A percentile compares a stretch with the other conserved stretches of the same genome.
Conservation (phyloP, 192 early-diverging fungal genomes). For the Rhizophagus sp. region DNA sequence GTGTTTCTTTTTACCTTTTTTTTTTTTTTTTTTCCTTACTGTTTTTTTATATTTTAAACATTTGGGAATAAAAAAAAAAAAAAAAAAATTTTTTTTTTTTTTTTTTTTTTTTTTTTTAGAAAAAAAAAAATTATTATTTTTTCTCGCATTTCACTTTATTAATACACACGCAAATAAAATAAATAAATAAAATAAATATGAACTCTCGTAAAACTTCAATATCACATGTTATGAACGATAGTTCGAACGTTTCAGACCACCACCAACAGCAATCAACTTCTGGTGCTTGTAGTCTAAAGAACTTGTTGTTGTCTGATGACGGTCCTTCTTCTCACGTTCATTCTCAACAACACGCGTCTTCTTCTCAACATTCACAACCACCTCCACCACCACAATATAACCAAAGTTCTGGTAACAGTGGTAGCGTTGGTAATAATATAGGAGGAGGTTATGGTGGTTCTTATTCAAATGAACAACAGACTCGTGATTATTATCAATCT, state of each 20-base stretch:
- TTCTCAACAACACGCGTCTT: background rate
- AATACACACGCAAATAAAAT: background rate
- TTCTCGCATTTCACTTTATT: background rate
- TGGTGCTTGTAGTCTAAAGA: background rate
- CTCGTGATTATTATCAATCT: no score
- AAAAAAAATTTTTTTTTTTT: no score
- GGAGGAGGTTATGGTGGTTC: background rate
- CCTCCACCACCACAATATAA: background rate
- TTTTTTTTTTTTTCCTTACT: no score
- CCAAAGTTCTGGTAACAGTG: background rate
- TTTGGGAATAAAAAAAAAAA: no score
- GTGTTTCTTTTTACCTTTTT: no score
- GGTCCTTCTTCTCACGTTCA: background rate
- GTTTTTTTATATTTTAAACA: no score
- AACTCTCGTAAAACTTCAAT: background rate
- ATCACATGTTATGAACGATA: conserved; percentile 23
- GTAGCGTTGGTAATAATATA: background rate
- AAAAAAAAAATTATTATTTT: background rate
- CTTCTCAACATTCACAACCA: background rate
- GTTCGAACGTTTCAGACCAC: background rate
- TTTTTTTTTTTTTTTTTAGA: background rate
- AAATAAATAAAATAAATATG: background rate
- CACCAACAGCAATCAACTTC: background rate
- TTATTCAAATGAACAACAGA: background rate
- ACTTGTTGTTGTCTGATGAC: background rate